Conservation (phyloP, 345 rosid species). For the Brassica incana region DNA sequence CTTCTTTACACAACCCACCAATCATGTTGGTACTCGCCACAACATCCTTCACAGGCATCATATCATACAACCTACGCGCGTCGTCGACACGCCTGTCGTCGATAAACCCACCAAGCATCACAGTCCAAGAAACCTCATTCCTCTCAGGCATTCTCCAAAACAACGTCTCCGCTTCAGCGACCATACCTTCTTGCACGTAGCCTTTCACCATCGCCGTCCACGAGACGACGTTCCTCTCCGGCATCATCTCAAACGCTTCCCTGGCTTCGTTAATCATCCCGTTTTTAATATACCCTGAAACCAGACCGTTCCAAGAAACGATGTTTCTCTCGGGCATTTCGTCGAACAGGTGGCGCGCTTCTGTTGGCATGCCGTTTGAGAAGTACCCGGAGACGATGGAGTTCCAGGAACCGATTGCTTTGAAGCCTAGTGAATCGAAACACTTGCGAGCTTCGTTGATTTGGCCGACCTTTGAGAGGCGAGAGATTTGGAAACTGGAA, state of each 20-base stretch:
- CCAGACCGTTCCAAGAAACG: constrained; percentile 72
- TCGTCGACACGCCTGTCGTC: constrained; percentile 59
- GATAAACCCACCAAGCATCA: constrained; percentile 74
- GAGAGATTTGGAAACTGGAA: constrained; percentile 49
- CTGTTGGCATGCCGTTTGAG: constrained; percentile 50
- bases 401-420: constrained; percentile 61
- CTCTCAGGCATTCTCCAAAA: constrained; percentile 78
- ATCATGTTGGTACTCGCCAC: constrained; percentile 81
- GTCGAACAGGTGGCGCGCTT: constrained; percentile 58
- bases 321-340: constrained; percentile 66
- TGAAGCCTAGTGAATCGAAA: constrained; percentile 56
- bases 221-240: constrained; percentile 63
- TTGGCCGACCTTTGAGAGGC: constrained; percentile 51
- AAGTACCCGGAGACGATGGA: constrained; percentile 59
- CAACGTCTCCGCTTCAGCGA: constrained; percentile 54
- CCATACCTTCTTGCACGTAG: constrained; percentile 59
- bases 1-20: constrained; percentile 64
- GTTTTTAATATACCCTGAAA: constrained; percentile 66
- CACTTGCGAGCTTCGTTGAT: constrained; percentile 55
- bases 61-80: constrained; percentile 55
- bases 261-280: constrained; percentile 60
- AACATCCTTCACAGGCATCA: constrained; percentile 75
- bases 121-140: constrained; percentile 83
- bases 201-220: constrained; percentile 84
- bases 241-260: constrained; percentile 62